Conservation (phyloP, 371 early-diverging fungal species). For the Mortierella sp. region DNA sequence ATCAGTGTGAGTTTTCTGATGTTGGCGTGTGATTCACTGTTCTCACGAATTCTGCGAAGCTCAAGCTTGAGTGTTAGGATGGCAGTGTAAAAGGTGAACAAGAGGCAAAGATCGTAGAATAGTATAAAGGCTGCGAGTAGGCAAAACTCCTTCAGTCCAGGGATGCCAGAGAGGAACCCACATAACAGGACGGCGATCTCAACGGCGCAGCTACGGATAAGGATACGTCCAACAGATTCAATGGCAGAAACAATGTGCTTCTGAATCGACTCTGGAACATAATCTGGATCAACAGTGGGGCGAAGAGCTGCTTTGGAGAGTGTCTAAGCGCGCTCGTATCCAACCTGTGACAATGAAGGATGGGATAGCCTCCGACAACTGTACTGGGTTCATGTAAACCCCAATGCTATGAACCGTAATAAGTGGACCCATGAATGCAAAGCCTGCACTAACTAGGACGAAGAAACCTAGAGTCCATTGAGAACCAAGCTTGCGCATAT, state of each 20-base stretch:
- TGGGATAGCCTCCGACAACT: slow-evolving; percentile 91
- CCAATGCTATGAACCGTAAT: slow-evolving; percentile 76
- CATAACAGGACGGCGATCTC: slow-evolving; percentile 85
- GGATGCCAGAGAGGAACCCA: slow-evolving; percentile 85
- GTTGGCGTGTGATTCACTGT: slow-evolving; percentile 45
- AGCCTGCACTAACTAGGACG: slow-evolving; percentile 73
- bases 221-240: slow-evolving; percentile 71
- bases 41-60: slow-evolving; percentile 67
- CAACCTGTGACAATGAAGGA: slow-evolving; percentile 92
- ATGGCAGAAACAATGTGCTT: slow-evolving; percentile 80
- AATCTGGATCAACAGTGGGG: slow-evolving; percentile 35
- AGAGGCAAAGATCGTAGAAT: slow-evolving; percentile 83
- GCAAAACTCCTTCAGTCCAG: slow-evolving; percentile 87
- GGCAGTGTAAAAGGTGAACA: slow-evolving; percentile 91
- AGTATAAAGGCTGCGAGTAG: slow-evolving; percentile 84
- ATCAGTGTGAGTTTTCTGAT: slow-evolving; percentile 56
- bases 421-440: slow-evolving; percentile 85
- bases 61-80: slow-evolving; percentile 91
- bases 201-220: slow-evolving; percentile 84
- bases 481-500: slow-evolving; percentile 91
- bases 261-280: slow-evolving; percentile 63
- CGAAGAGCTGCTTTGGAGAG: slow-evolving; percentile 87
- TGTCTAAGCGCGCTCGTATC: slow-evolving; percentile 89
- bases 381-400: slow-evolving; percentile 77
- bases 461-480: slow-evolving; percentile 80